phyloP scores from a whole-genome alignment of 139 green algal species.

The Closterium sp. region DNA sequence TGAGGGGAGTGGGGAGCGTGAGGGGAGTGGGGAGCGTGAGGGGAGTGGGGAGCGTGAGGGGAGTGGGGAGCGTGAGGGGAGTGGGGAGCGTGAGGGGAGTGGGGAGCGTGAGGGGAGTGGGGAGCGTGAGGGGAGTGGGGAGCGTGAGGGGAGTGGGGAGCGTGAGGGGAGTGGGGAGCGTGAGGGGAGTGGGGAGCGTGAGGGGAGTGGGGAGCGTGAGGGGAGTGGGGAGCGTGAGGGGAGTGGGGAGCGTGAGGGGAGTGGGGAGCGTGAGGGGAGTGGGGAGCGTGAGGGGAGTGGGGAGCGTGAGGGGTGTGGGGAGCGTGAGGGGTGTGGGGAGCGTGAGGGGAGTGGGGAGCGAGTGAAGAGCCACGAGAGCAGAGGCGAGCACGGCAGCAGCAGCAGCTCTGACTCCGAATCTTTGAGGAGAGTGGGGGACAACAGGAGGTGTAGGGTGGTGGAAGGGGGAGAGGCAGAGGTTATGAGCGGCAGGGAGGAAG shows the following conservation, averaged over 20 bases:
- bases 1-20: too few species aligned
- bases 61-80: too few species aligned
- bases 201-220: not conserved
- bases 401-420: not conserved
- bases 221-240: too few species aligned
- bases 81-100: not conserved
- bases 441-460: not conserved
- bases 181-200: too few species aligned
- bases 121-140: too few species aligned
- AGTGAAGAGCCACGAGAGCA: not conserved
- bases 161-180: too few species aligned
- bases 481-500: too few species aligned
- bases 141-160: not conserved
- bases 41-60: not conserved
- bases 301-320: too few species aligned
- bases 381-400: not conserved
- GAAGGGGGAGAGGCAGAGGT: not conserved
- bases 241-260: not conserved
- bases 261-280: too few species aligned
- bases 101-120: too few species aligned
- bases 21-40: not conserved
- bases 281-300: not conserved
- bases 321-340: not conserved
- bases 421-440: not conserved
- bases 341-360: too few species aligned